Base-by-base conservation (phyloP, 116 monocot genomes). In the Dioscorea cayenensis region DNA sequence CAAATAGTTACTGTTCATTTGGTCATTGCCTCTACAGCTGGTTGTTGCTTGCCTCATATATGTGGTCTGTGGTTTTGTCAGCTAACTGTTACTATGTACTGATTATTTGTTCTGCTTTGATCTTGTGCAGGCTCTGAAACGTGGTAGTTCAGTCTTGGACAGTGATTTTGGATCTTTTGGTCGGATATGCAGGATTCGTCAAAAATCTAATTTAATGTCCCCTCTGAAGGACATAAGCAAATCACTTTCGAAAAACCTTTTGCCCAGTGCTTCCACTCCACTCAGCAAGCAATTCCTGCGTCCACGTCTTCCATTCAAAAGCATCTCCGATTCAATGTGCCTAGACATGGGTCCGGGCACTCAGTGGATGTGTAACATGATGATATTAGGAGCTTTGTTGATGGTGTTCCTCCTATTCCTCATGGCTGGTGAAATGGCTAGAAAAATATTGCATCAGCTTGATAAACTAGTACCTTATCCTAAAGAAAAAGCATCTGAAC, bases 371-470 rank as follows among this genome's bases (percentile, higher is more conserved):
- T 19, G 51, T 70, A 77, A 72, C 68, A 77, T 59, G 55, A 20
- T 63, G 73, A 71, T 49, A 69, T 76, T 32, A 73, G 51, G 77
- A 20, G 22, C 17, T 50, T 36, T 28, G 43, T 51, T 72, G 29
- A 16, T 48, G 72, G 37, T 66, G 19, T 77, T 79, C 13, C 69
- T 72, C 67, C 75, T 25, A 66, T 77, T 70, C 80, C 79, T 48
- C 28, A 36, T 18, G 20, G 90, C 94, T 65, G 83, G 66, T 85
- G 78, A 90, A 69, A 82, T 82, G 76, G 87, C 85, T 18, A 75
- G 52, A 19, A 90, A 84, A 76, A 86, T 94, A 77, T 82, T 88
- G 18, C 71, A 87, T 61, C 80, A 85, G n/a, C 80, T 94, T 76
- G 86, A 94, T 69, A 88, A 82, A 67, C 23, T 90, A 66, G 77